Percentiles rank a stretch among this genome's conserved stretches.
Conservation (phyloP, 306 rosid species). For the Chamaecrista fasciculata region DNA sequence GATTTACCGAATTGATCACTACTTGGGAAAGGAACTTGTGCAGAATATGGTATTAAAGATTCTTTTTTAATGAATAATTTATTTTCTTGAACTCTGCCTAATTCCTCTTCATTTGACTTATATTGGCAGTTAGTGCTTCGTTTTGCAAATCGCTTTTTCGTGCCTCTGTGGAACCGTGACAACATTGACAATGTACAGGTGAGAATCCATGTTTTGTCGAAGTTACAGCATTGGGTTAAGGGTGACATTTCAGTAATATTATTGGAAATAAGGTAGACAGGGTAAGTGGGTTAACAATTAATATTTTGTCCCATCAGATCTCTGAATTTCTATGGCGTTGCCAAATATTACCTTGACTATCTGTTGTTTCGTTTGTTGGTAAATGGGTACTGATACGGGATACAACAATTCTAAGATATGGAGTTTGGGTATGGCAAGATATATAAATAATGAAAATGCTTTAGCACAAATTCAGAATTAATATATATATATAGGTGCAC, state of each 20-base stretch:
- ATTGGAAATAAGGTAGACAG: not conserved
- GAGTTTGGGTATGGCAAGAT: not conserved
- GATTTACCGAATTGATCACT: slow-evolving; percentile 86
- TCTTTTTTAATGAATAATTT: slow-evolving; percentile 3
- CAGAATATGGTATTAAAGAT: slow-evolving; percentile 74
- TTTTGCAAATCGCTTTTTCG: slow-evolving; percentile 75
- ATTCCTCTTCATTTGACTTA: slow-evolving; percentile 24
- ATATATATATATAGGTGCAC: not conserved
- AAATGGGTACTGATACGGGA: not conserved
- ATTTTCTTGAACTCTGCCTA: slow-evolving; percentile 27
- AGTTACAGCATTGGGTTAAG: slow-evolving; percentile 12
- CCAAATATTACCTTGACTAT: slow-evolving; percentile 4
- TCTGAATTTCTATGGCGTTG: not conserved
- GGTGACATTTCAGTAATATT: slow-evolving; percentile 6
- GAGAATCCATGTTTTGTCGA: slow-evolving; percentile 31
- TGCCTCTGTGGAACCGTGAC: slow-evolving; percentile 94
- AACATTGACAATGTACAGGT: slow-evolving; percentile 83
- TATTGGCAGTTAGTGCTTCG: slow-evolving; percentile 81
- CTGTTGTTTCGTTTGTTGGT: not conserved
- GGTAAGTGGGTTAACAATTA: not conserved
- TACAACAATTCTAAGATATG: not conserved
- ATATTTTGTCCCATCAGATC: slow-evolving; percentile 11
- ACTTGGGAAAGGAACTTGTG: slow-evolving; percentile 86
- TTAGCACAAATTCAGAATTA: not conserved
- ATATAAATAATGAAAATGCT: not conserved